Percentiles rank a stretch among this genome's conserved stretches.
These are phyloP conservation scores for Xylona heveae DNA, from an alignment of 495 filamentous ascomycete species.

Conservation along the genomic window DNA sequence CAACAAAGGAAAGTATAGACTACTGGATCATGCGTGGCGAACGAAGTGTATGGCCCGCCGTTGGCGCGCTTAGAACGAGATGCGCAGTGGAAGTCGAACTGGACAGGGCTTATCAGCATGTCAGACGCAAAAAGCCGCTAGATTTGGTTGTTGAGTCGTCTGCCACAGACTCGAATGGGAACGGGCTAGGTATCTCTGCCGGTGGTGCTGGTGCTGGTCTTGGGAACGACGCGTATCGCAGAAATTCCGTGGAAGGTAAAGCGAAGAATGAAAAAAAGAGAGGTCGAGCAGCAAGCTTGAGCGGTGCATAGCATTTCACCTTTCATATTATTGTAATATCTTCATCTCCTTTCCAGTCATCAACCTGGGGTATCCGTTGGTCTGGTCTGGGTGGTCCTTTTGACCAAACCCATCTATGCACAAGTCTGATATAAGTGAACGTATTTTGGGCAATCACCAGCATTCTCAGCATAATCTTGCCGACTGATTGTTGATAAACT, in stretches of 20 bases:
- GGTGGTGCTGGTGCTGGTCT: too few relatives aligned
- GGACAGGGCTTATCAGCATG: constrained; percentile 62
- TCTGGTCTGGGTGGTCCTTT: too few relatives aligned
- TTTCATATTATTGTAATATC: too few relatives aligned
- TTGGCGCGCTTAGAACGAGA: constrained; percentile 61
- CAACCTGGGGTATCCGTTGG: too few relatives aligned
- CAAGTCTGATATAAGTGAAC: too few relatives aligned
- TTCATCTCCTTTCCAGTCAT: too few relatives aligned
- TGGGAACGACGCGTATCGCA: too few relatives aligned
- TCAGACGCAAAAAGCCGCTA: constrained; percentile 34
- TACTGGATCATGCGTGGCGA: constrained; percentile 80
- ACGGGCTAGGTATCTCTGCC: not conserved
- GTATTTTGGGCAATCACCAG: too few relatives aligned
- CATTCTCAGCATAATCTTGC: too few relatives aligned
- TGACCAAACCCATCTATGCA: too few relatives aligned
- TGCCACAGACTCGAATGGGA: not conserved
- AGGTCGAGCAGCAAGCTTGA: constrained; percentile 3
- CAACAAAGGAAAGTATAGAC: constrained; percentile 49
- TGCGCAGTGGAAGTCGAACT: constrained; percentile 75
- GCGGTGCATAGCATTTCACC: constrained; percentile 3
- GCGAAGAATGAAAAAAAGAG: constrained; percentile 15
- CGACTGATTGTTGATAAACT: too few relatives aligned
- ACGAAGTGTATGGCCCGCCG: constrained; percentile 79
- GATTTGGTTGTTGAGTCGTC: constrained; percentile 19
- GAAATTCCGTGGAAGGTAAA: constrained; percentile 24